Evolutionary conservation across 75 land plant genomes (phyloP).

Genomic region (Selaginella moellendorffii): DNA sequence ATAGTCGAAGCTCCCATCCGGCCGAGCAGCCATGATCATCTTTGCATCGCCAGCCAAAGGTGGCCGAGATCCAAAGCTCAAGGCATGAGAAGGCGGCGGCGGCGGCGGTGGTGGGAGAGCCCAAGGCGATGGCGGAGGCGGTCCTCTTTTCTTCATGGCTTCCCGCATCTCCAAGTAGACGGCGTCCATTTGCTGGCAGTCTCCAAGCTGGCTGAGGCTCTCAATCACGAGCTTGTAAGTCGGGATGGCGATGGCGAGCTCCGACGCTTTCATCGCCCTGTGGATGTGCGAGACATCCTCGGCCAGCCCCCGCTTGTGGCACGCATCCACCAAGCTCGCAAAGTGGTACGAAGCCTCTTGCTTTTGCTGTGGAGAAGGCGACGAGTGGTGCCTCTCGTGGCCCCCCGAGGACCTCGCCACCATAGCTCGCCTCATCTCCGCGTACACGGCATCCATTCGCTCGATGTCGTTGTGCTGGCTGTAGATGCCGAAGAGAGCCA

Average conservation of each 20-base stretch:
- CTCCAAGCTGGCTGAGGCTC: conserved; percentile 12
- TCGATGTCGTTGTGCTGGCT: not conserved
- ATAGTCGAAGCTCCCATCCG: no score
- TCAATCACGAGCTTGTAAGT: conserved; percentile 13
- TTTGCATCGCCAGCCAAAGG: no score
- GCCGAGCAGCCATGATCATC: no score
- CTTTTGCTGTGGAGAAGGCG: not conserved
- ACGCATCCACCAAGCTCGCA: conserved; percentile 12
- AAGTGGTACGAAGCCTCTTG: conserved; percentile 8
- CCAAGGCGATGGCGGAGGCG: no score
- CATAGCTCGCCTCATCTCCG: not conserved
- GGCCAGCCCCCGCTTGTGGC: conserved; percentile 7
- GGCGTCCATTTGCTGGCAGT: conserved; percentile 15
- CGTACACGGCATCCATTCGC: not conserved
- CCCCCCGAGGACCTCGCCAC: not conserved
- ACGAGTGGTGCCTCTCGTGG: not conserved
- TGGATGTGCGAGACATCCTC: conserved; percentile 9
- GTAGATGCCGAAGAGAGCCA: not conserved
- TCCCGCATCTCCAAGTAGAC: conserved; percentile 18
- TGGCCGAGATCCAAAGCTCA: no score
- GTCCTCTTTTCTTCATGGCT: conserved; percentile 11
- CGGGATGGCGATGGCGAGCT: conserved; percentile 4
- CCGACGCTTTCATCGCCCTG: conserved; percentile 14
- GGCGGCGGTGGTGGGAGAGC: no score
- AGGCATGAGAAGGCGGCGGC: no score